A percentile compares a stretch with the other conserved stretches of the same genome.
Conservation (phyloP, 495 filamentous ascomycete genomes). For the Talaromyces ruber region DNA sequence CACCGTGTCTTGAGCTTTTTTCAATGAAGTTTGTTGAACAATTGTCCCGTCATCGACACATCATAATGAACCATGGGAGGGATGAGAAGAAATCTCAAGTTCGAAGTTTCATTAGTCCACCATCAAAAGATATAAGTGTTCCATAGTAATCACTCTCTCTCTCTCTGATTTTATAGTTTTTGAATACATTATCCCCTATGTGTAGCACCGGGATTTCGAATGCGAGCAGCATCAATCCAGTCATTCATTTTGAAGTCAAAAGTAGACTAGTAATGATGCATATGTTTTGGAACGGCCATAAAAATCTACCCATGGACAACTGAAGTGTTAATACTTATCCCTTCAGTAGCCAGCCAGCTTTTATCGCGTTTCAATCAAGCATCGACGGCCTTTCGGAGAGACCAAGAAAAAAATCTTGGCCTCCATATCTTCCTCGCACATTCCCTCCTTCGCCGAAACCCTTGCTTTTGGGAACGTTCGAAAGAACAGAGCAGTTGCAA, state of each 20-base stretch:
- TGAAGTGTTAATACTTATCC: not conserved
- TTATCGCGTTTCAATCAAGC: conserved; percentile 25
- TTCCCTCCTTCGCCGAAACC: not conserved
- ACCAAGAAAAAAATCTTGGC: conserved; percentile 34
- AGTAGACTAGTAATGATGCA: not conserved
- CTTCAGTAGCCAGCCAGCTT: not conserved
- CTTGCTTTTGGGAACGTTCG: not conserved
- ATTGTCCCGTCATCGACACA: not conserved
- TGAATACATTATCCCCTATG: not conserved
- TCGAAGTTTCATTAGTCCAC: not conserved
- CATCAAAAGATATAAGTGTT: too few species aligned
- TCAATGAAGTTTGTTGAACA: not conserved
- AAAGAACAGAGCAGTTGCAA: not conserved
- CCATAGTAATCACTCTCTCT: too few species aligned
- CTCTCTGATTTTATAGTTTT: not conserved
- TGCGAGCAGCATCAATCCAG: not conserved
- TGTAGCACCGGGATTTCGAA: not conserved
- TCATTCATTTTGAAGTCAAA: not conserved
- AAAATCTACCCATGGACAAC: not conserved
- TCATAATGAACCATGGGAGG: not conserved
- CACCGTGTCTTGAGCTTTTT: conserved; percentile 23
- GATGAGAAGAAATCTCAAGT: not conserved
- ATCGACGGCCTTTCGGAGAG: conserved; percentile 33
- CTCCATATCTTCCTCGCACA: conserved; percentile 32
- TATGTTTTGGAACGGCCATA: not conserved